A percentile compares a stretch with the other conserved stretches of the same genome.
phyloP scores from a whole-genome alignment of 768 basidiomycete species.

The Rickenella mellea region DNA sequence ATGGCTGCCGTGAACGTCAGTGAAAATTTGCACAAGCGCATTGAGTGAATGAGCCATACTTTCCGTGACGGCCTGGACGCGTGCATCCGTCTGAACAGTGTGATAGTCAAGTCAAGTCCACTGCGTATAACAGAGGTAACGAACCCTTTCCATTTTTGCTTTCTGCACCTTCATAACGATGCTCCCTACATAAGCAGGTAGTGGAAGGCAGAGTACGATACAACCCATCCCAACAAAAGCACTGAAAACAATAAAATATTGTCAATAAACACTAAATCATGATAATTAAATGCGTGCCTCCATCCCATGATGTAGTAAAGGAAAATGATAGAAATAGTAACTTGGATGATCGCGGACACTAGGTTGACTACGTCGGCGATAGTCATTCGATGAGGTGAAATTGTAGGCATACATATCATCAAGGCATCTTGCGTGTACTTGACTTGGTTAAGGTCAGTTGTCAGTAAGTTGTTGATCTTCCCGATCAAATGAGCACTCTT shows the following conservation, averaged over 20 bases:
- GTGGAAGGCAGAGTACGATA: conserved; percentile 43
- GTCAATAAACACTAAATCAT: too few species aligned
- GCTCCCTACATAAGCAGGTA: conserved; percentile 49
- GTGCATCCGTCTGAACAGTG: conserved; percentile 29
- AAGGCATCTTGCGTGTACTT: neutral
- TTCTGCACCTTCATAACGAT: conserved; percentile 36
- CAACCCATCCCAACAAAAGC: conserved; percentile 48
- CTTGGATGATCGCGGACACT: conserved; percentile 16
- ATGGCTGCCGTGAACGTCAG: conserved; percentile 29
- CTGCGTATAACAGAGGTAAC: too few species aligned
- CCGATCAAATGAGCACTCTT: conserved; percentile 28
- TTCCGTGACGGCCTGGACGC: conserved; percentile 37
- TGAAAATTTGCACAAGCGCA: conserved; percentile 12
- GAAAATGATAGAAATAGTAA: conserved; percentile 30
- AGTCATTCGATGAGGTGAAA: neutral
- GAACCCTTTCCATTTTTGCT: conserved; percentile 37
- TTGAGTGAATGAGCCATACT: conserved; percentile 16
- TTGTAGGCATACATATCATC: neutral
- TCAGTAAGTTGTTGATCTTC: conserved; percentile 69
- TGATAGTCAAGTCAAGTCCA: too few species aligned
- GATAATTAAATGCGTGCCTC: conserved; percentile 23
- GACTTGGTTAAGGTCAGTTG: conserved; percentile 38
- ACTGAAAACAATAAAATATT: conserved; percentile 17
- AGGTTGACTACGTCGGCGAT: neutral
- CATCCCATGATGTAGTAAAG: conserved; percentile 40